Conservation (phyloP, 176 grass and related monocot species). For the Pontederia paniculata region DNA sequence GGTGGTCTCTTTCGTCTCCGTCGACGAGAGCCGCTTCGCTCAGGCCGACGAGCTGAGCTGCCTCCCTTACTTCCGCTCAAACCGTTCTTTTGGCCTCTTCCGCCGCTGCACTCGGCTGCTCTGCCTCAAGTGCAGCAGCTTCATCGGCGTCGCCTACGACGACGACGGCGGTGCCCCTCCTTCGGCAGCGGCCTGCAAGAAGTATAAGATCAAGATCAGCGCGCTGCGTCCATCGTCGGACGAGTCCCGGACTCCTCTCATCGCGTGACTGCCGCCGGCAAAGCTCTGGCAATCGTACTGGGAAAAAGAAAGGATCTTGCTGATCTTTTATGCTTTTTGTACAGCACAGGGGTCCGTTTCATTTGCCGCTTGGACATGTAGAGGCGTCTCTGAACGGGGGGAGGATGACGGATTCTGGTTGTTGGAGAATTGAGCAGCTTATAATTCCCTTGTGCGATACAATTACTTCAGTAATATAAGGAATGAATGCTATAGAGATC, state of each 20-base stretch:
- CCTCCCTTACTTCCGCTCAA: constrained; percentile 37
- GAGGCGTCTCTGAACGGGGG: too few relatives aligned
- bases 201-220: constrained; percentile 55
- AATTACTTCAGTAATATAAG: too few relatives aligned
- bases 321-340: too few relatives aligned
- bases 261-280: too few relatives aligned
- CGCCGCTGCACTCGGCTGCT: constrained; percentile 39
- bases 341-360: too few relatives aligned
- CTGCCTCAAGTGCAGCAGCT: constrained; percentile 49
- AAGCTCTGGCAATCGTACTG: too few relatives aligned
- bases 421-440: too few relatives aligned
- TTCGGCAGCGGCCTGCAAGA: constrained; percentile 12
- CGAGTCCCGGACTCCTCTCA: constrained; percentile 17
- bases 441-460: too few relatives aligned
- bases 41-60: constrained; percentile 51
- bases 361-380: too few relatives aligned
- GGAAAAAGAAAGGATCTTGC: too few relatives aligned
- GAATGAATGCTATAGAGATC: too few relatives aligned
- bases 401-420: too few relatives aligned
- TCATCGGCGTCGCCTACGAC: constrained; percentile 31
- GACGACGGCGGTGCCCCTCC: constrained; percentile 10
- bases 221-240: constrained; percentile 52
- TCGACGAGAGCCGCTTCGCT: constrained; percentile 69
- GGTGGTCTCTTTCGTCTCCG: constrained; percentile 40
- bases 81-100: constrained; percentile 43